These are phyloP conservation scores for Ascochyta clinopodiicola DNA, from an alignment of 2,329 filamentous ascomycete species.

Conservation along the genomic window DNA sequence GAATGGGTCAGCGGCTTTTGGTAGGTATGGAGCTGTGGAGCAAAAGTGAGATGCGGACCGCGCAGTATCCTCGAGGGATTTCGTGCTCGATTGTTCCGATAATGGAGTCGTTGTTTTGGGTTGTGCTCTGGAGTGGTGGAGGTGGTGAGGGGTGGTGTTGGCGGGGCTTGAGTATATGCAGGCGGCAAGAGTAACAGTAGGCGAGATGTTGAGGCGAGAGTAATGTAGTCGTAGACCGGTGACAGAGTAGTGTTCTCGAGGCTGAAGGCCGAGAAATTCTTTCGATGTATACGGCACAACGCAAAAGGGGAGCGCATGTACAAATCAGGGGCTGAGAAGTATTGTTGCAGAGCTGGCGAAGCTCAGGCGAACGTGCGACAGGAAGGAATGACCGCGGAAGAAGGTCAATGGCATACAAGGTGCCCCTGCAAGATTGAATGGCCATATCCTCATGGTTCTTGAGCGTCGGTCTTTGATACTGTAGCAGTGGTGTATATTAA, in stretches of 20 bases:
- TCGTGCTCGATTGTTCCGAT: constrained; percentile 3
- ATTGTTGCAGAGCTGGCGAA: constrained; percentile 18
- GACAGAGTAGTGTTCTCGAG: constrained; percentile 37
- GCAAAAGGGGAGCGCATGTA: constrained; percentile 42
- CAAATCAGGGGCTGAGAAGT: constrained; percentile 20
- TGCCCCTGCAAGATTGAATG: too few relatives aligned
- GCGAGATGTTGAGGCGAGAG: constrained; percentile 40
- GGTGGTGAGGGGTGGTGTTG: constrained; percentile 27
- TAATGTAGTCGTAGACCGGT: constrained; percentile 42
- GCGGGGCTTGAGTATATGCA: constrained; percentile 42
- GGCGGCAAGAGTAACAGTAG: constrained; percentile 37
- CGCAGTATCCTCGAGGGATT: constrained; percentile 18
- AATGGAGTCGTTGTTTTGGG: constrained; percentile 18
- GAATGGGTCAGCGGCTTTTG: constrained; percentile 12
- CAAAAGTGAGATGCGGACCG: constrained; percentile 25
- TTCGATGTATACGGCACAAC: constrained; percentile 45
- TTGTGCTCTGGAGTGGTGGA: constrained; percentile 18
- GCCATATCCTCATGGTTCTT: too few relatives aligned
- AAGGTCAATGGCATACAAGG: constrained; percentile 33
- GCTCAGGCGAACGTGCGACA: constrained; percentile 18
- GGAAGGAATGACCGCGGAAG: constrained; percentile 18
- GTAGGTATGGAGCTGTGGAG: constrained; percentile 13
- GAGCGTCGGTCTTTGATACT: too few relatives aligned
- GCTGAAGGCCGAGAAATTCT: constrained; percentile 33
- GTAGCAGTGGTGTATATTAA: too few relatives aligned